These are phyloP conservation scores for Floccularia luteovirens DNA, from an alignment of 768 basidiomycete genomes.

Conservation along the genomic window DNA sequence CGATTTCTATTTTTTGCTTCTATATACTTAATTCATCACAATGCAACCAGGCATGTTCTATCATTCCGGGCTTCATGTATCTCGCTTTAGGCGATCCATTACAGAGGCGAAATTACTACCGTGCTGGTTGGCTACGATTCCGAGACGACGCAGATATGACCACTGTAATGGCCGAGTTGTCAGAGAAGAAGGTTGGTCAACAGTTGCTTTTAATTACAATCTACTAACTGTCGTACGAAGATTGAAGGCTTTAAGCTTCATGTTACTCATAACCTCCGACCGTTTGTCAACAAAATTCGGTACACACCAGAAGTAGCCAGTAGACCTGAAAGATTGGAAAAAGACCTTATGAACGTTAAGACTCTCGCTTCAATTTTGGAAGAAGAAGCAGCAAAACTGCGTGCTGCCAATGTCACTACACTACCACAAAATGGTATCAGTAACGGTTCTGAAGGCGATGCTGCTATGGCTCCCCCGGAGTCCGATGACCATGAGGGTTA, in stretches of 20 bases:
- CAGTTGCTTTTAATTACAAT: conserved; percentile 2
- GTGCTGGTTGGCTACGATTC: conserved; percentile 91
- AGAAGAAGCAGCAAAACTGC: conserved; percentile 52
- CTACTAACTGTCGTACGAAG: conserved; percentile 31
- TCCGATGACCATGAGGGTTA: conserved; percentile 41
- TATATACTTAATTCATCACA: conserved; percentile 5
- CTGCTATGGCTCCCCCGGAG: conserved; percentile 20
- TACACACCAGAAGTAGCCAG: conserved; percentile 79
- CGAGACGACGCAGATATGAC: conserved; percentile 79
- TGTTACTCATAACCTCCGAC: conserved; percentile 72
- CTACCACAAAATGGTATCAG: conserved; percentile 15
- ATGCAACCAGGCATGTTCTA: conserved; percentile 55
- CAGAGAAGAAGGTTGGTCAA: conserved; percentile 72
- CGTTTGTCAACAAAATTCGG: conserved; percentile 72
- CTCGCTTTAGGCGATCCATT: conserved; percentile 88
- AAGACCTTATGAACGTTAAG: conserved; percentile 75
- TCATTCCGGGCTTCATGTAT: conserved; percentile 77
- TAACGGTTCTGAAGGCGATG: conserved; percentile 19
- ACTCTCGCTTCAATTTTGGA: conserved; percentile 69
- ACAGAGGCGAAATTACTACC: conserved; percentile 90
- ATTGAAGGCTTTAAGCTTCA: conserved; percentile 94
- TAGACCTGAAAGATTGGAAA: conserved; percentile 70
- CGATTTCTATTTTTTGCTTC: conserved; percentile 9
- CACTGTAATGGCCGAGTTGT: conserved; percentile 59
- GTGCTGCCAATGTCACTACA: conserved; percentile 29